Conservation (phyloP, 192 early-diverging fungal genomes). For the Entomortierella chlamydospora region DNA sequence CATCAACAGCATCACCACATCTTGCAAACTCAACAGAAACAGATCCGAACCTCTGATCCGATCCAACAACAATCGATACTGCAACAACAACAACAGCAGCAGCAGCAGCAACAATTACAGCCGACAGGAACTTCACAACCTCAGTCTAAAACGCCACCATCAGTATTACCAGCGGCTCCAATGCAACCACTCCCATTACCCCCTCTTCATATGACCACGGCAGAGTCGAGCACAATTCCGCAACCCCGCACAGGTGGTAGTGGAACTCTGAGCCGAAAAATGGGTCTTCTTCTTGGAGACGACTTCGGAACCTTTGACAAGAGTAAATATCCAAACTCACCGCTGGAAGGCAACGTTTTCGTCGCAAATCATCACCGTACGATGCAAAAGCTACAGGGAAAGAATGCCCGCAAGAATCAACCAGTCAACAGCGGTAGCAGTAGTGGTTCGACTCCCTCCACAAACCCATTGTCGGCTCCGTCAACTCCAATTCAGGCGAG, state of each 20-base stretch:
- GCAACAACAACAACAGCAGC: background rate
- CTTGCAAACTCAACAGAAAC: background rate
- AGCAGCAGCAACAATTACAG: background rate
- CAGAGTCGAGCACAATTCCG: background rate
- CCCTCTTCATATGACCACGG: background rate
- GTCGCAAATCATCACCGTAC: conserved; percentile 49
- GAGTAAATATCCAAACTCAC: conserved; percentile 12
- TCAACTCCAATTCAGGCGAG: background rate
- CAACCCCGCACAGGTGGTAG: too few species aligned
- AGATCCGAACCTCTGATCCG: conserved; percentile 2
- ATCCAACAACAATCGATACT: background rate
- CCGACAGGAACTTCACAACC: background rate
- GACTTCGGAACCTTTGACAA: conserved; percentile 33
- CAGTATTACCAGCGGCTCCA: too few species aligned
- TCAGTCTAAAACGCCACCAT: background rate
- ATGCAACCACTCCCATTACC: too few species aligned
- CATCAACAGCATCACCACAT: conserved; percentile 1
- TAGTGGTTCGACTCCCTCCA: background rate
- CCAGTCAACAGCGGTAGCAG: background rate
- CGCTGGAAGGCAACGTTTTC: conserved; percentile 36
- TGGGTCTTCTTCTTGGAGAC: conserved; percentile 24
- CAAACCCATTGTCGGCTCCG: background rate
- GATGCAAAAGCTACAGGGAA: conserved; percentile 39
- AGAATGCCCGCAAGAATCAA: conserved; percentile 11
- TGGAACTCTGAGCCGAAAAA: conserved; percentile 24